Base-by-base conservation (phyloP, 352 stramenopile species). In the Globisporangium cystogenes region DNA sequence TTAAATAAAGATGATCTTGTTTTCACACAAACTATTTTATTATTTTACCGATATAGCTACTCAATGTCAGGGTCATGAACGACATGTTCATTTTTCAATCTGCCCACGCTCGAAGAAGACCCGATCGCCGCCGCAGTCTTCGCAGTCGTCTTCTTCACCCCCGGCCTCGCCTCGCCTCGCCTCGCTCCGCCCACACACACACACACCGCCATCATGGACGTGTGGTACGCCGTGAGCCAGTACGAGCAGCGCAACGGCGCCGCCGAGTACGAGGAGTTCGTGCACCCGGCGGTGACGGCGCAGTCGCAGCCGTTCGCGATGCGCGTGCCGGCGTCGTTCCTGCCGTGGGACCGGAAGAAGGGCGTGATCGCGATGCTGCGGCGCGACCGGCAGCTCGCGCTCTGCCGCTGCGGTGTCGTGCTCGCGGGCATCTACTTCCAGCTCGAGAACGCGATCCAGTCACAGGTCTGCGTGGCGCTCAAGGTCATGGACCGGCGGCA, bases 401-500 rank as follows among this genome's bases (percentile, higher is more conserved):
- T 94, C 40, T 91, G 79, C 55, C 81, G 83, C 60, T 94, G 83
- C 51, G 83, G 83, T 39, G 70, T 91, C 40, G 83, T 94, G 36
- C 65, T 92, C n/a, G 75, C 76, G 0, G 80, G 81, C 51, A 74
- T 83, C 10, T 94, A 87, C 67, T 86, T 92, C 47, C 75, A 70
- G 18, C 49, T 80, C 14, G 56, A 84, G 23, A 61, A 66, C 15
- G 65, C 68, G 16, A 76, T 70, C 1, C 59, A 75, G 11, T 45
- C 67, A 35, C 76, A 90, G 52, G 55, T 81, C 1, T 63, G 81
- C 20, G 81, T 92, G 23, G 83, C 83, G 35, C 68, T 94, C 33
- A 94, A 94, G 51, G 68, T 86, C 35, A 92, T 94, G 83, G 81
- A 92, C 65, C 74, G 77, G 26, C 48, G 57, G 1, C 80, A 92